Evolutionary conservation across 2,329 filamentous ascomycete genomes (phyloP), one percentile per base, ranked within the genome.

Genomic region (Fusarium guadeloupense): DNA sequence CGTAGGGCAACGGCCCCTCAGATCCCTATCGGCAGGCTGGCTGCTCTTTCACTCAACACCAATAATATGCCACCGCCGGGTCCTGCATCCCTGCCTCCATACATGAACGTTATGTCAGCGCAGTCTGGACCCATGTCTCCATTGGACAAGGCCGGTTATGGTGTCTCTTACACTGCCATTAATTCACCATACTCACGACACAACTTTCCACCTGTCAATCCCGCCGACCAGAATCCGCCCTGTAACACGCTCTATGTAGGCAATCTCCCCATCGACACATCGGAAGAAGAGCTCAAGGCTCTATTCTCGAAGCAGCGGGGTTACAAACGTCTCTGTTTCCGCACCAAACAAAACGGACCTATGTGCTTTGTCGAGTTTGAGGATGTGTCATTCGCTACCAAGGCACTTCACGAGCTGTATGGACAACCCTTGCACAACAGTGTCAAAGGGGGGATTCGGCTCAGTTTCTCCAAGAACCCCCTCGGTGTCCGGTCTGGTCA

Each of bases 281-380:
- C 91, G 0, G 95, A 99, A 71, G 94, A 98, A 72, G 95, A 98
- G 75, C 84, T 99, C 51, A 98, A 98, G 77, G 87, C 90, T 19
- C 85, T 97, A 71, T 99, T 99, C 72, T 93, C 90, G 21, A 94
- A 93, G 76, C 92, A 96, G 74, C 89, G 93, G 41, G 95, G 95
- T 4, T 99, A 97, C 80, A 98, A 96, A 78, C 86, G 95, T 23
- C 86, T 99, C 8, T 97, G 93, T 72, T 97, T 97, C 81, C 86
- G 94, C 28, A 96, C 93, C 48, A 98, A 98, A 80, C 87, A 91
- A 65, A 97, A 97, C 68, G 94, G 94, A 0, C 94, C 94, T 3
- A 98, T 98, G 93, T 98, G 95, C 74, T 98, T 98, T 75, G 95
- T 99, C 31, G 95, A 99, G 75, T 99, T 98, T 68, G 94, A 98